Base-by-base conservation (phyloP, 441 rosid genomes). In the Gossypium lobatum region DNA sequence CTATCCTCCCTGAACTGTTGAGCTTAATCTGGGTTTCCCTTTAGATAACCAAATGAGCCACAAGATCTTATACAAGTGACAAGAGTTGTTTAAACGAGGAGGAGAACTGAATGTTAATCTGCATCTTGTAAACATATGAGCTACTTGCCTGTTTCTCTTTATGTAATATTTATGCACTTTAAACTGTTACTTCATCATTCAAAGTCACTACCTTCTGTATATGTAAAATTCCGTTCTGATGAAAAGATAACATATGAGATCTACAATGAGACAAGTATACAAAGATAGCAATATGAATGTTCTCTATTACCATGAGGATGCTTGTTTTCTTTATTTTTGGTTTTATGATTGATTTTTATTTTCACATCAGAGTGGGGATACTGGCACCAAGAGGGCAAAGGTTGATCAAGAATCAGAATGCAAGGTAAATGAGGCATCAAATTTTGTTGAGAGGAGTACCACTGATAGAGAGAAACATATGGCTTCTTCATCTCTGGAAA, bases 331-430 rank as follows among this genome's bases (percentile, higher is more conserved):
- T 31, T 64, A 48, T 20, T 72, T 67, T 72, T 52, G 46, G 31
- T 20, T 11, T 52, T 11, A 70, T 70, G 13, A 54, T 57, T 20
- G 23, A 48, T 63, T 70, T 62, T 59, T 74, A 50, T 71, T 62
- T 45, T 61, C 72, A 59, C 48, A n/a, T 53, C 72, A 93, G 99
- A 91, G 93, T 72, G 93, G 89, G 26, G 97, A 96, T 80, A 78
- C 83, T 70, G 80, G 87, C 53, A 78, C 81, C 20, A 96, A 91
- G 85, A 91, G 97, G 83, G 85, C 78, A 1, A 95, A 90, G 83
- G 79, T 87, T 45, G 98, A 91, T 80, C 90, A 85, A 85, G 93
- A 86, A 64, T 73, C 71, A 45, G 87, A 83, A 6, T 77, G 50
- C 25, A 75, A 53, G 26, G 78, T 66, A 6, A 63, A 74, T 45